Evolutionary conservation across 257 asterid genomes (phyloP), one percentile per base, ranked within the genome.

Genomic region (Fraxinus quadrangulata): DNA sequence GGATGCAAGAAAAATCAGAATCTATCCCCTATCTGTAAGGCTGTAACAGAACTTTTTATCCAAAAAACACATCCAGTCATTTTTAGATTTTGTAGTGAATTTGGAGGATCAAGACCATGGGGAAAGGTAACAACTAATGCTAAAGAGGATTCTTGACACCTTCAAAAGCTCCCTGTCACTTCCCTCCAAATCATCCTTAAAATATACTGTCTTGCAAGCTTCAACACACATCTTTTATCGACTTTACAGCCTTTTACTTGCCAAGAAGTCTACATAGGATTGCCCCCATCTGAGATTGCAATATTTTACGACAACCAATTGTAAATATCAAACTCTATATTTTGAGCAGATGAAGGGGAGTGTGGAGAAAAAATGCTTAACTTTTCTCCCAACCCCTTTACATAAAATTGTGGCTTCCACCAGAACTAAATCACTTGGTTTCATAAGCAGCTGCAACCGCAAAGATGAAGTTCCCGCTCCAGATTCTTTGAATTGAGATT

Each of bases 1-100:
- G 66, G 68, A 39, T 21, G 47, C 54, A 28, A 30, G 63, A 21
- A 72, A 34, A 67, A 65, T 45, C 63, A 12, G 74, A 68, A 67
- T 61, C 73, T 67, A 21, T 39, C 47, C 68, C 21, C 26, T 69
- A 28, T 36, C 70, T 56, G 31, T 63, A 37, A 17, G 19, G 2
- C 47, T 40, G 14, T 40, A 40, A 40, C 47, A 40, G 24, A 54
- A 14, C 10, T 54, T 54, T 17, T 16, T 54, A 54, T 6, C 17
- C 24, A 54, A 54, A 54, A 21, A 40, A 2, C 42, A 12, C 8
- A 30, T 21, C 3, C 23, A 9, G 9, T 34, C 26, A 17, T 67
- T 26, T 67, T 9, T 30, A 26, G 6, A 4, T 10, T 39, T 26
- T 49, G n/a, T 47, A 45, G 65, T 40, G 68, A 66, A 45, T 49